Evolutionary conservation across 768 basidiomycete genomes (phyloP).

Genomic region (Leucocoprinus sp.): DNA sequence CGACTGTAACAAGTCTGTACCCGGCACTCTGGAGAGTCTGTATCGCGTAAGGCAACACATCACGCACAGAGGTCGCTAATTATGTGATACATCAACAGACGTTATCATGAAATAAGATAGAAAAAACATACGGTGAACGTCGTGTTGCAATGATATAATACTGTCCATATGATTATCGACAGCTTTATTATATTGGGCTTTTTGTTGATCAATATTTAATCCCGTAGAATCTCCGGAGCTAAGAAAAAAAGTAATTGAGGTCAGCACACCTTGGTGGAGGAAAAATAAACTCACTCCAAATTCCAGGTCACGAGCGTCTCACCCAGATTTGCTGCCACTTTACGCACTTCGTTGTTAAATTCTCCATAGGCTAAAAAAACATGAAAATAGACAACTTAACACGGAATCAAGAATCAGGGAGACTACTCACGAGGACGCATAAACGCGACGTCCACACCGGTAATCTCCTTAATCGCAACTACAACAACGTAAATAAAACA

Average conservation of each 20-base stretch:
- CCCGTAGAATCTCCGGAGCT: constrained; percentile 13
- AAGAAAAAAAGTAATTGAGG: neutral
- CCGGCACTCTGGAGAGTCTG: constrained; percentile 10
- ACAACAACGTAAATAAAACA: neutral
- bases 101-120: neutral
- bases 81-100: neutral
- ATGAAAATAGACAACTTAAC: neutral
- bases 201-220: constrained; percentile 1
- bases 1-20: constrained; percentile 13
- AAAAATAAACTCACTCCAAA: constrained; percentile 10
- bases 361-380: constrained; percentile 14
- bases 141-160: constrained; percentile 12
- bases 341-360: constrained; percentile 10
- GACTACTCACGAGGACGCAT: constrained; percentile 30
- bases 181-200: constrained; percentile 5
- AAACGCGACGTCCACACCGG: constrained; percentile 29
- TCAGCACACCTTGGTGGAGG: neutral
- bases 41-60: constrained; percentile 13
- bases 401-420: neutral
- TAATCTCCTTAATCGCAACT: constrained; percentile 31
- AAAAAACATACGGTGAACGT: constrained; percentile 10
- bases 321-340: constrained; percentile 8
- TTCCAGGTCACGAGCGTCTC: constrained; percentile 13
- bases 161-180: neutral
- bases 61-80: constrained; percentile 4